Evolutionary conservation across 2,329 filamentous ascomycete species (phyloP), one percentile per base, ranked within the genome.

Genomic region (Aspergillus clavatus): DNA sequence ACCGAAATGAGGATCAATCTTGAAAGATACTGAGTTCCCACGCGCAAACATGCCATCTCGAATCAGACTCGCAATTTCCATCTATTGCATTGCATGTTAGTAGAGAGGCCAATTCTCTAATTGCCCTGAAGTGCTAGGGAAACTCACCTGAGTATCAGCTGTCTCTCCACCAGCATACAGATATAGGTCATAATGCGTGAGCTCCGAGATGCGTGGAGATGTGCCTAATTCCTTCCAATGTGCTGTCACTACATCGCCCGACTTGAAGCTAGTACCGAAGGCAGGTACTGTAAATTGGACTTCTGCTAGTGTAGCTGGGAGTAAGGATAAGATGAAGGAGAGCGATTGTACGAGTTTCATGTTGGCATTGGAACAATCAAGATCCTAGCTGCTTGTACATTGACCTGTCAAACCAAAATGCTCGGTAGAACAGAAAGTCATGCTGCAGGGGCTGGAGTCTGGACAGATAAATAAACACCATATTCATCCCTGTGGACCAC

Each of bases 151-250:
- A 47, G 69, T 67, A 43, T 62, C 66, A 14, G 64, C 68, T 2
- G 69, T 65, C 58, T 83, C 79, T 37, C 81, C 79, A 43, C 82
- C 82, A 5, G 79, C 76, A 56, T 79, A 80, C 18, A 86, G 67
- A 53, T 76, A 78, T 38, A 86, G 63, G 48, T 78, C 69, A 61
- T 81, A 86, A 14, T 72, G 70, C 2, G 67, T 61, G 33, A 83
- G 68, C 45, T 77, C 71, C 6, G 73, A 58, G 27, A 82, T 60
- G 3, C 66, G 58, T 2, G 80, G 79, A 35, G 70, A 63, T 16
- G 66, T 65, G 31, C 76, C 76, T 22, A 73, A 74, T 14, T 83
- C 80, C 46, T 71, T 69, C 80, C 80, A 84, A 52, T 72, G 67
- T 14, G 82, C 69, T 3, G 70, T 71, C 38, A 85, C 69, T 11